Conservation (phyloP, 371 early-diverging fungal species). For the Blakeslea trispora region DNA sequence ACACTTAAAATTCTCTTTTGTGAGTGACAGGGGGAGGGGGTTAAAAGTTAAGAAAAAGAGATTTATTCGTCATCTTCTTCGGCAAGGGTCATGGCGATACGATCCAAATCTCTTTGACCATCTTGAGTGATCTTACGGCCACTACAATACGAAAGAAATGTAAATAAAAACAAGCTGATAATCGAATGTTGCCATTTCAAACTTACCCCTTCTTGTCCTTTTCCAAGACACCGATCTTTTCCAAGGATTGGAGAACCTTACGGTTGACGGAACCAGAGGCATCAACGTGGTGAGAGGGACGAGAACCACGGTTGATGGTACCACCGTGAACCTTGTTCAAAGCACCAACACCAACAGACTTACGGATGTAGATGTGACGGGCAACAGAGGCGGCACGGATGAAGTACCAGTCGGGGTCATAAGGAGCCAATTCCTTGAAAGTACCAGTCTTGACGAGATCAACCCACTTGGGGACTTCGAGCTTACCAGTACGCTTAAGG, state of each 20-base stretch:
- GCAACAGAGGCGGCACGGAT: constrained; percentile 96
- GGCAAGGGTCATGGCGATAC: constrained; percentile 57
- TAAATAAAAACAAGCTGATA: no score
- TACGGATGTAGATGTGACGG: constrained; percentile 97
- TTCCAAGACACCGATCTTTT: constrained; percentile 96
- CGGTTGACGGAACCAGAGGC: constrained; percentile 93
- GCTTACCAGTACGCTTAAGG: constrained; percentile 97
- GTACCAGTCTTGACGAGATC: constrained; percentile 97
- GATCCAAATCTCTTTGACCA: constrained; percentile 85
- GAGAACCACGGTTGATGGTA: constrained; percentile 88
- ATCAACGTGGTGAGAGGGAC: constrained; percentile 89
- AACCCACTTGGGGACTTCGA: constrained; percentile 98
- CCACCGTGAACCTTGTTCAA: constrained; percentile 94
- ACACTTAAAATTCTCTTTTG: not conserved
- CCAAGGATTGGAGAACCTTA: constrained; percentile 95
- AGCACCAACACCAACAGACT: constrained; percentile 93
- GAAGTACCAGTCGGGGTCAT: constrained; percentile 99
- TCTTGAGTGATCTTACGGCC: constrained; percentile 49
- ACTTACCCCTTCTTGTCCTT: constrained; percentile 84
- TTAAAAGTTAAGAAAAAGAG: constrained; percentile 12
- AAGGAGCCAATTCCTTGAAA: constrained; percentile 95
- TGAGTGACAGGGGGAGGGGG: not conserved
- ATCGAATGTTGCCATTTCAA: not conserved
- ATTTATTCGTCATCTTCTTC: constrained; percentile 35
- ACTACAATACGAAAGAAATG: constrained; percentile 7